Conservation (phyloP, 352 stramenopile genomes). For the Globisporangium acanthophoron region DNA sequence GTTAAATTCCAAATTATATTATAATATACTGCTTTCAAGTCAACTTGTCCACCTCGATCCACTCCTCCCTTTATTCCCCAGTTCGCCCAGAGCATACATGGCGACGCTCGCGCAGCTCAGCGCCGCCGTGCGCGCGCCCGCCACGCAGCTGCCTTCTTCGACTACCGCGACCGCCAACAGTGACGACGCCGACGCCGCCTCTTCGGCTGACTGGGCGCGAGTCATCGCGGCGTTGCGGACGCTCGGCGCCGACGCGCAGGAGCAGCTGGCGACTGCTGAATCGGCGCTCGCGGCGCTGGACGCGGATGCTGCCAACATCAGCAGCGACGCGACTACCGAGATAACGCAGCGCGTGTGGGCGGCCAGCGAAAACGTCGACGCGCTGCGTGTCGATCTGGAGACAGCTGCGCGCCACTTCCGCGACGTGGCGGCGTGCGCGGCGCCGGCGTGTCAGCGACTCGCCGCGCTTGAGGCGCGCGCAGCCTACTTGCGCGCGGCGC, state of each 20-base stretch:
- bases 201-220: not conserved
- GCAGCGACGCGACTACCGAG: not conserved
- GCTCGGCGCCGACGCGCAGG: not conserved
- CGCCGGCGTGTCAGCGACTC: constrained; percentile 24
- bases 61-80: not conserved
- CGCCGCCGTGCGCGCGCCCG: not conserved
- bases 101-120: not conserved
- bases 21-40: not conserved
- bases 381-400: not conserved
- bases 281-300: not conserved
- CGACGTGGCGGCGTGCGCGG: constrained; percentile 32
- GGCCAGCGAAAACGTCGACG: not conserved
- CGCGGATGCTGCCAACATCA: no score
- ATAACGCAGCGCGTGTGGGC: not conserved
- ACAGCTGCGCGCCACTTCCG: constrained; percentile 29
- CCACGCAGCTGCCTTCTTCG: not conserved
- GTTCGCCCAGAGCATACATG: not conserved
- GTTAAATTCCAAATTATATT: not conserved
- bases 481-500: constrained; percentile 34
- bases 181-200: not conserved
- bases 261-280: not conserved
- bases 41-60: not conserved
- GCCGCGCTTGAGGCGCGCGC: constrained; percentile 32
- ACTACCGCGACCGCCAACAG: no score
- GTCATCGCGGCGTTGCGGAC: not conserved